phyloP scores from a whole-genome alignment of 2,329 filamentous ascomycete species.

The Chrysoporthe puriensis region DNA sequence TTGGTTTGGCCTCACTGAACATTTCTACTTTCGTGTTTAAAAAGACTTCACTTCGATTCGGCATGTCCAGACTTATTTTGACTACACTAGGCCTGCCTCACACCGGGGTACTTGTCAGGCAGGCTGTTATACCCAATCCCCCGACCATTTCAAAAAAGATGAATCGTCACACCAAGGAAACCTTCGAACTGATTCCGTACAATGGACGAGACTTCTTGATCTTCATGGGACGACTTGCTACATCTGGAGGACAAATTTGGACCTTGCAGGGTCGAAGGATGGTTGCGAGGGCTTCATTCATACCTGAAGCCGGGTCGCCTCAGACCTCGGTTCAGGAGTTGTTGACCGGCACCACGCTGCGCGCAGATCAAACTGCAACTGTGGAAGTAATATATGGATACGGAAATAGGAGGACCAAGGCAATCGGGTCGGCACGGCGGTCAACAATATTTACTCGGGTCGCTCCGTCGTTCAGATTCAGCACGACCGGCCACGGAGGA shows the following conservation, averaged over 20 bases:
- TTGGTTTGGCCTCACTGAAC: constrained; percentile 38
- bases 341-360: neutral
- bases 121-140: constrained; percentile 29
- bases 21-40: constrained; percentile 33
- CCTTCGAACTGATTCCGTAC: constrained; percentile 17
- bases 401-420: constrained; percentile 10
- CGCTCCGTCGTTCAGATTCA: constrained; percentile 1
- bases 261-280: constrained; percentile 2
- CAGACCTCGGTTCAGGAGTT: too few relatives aligned
- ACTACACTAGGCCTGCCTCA: constrained; percentile 27
- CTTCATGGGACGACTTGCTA: neutral
- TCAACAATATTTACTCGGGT: constrained; percentile 9
- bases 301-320: too few relatives aligned
- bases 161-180: constrained; percentile 30
- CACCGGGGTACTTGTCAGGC: constrained; percentile 29
- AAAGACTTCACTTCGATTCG: constrained; percentile 31
- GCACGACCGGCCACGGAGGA: constrained; percentile 13
- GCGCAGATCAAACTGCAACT: constrained; percentile 1
- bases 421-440: constrained; percentile 17
- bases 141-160: constrained; percentile 27
- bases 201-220: constrained; percentile 12
- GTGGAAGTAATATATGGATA: constrained; percentile 18
- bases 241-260: neutral
- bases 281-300: neutral
- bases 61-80: constrained; percentile 27